Conservation (phyloP, 2,329 filamentous ascomycete species). For the Microsporum ferrugineum region DNA sequence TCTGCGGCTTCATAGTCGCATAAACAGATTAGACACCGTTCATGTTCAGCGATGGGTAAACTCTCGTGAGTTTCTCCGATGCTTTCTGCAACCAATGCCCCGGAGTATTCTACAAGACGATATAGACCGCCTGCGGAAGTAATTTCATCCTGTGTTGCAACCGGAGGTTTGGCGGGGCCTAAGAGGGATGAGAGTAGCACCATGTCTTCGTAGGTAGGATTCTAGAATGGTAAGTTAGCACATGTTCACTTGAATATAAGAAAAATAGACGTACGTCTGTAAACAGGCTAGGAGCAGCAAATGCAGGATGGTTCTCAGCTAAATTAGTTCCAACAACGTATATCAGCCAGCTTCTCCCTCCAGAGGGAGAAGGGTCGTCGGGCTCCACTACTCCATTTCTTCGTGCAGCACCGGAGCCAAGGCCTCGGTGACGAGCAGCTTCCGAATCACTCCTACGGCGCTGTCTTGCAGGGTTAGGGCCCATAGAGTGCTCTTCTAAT, state of each 20-base stretch:
- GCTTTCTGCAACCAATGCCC: constrained; percentile 38
- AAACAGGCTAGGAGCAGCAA: constrained; percentile 58
- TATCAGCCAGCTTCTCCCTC: constrained; percentile 57
- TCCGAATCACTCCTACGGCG: constrained; percentile 50
- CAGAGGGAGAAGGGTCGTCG: constrained; percentile 37
- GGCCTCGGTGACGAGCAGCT: constrained; percentile 43
- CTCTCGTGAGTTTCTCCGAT: constrained; percentile 24
- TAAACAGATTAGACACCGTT: constrained; percentile 56
- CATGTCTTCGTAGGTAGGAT: constrained; percentile 62
- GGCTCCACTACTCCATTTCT: constrained; percentile 55
- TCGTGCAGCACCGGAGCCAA: constrained; percentile 51
- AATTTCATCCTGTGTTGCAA: constrained; percentile 54
- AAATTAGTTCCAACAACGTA: constrained; percentile 60
- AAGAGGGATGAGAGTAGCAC: constrained; percentile 55
- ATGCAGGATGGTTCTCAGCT: constrained; percentile 57
- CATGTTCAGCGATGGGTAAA: constrained; percentile 33
- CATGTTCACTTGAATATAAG: background rate
- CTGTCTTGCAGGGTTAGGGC: constrained; percentile 37
- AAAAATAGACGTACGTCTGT: constrained; percentile 45
- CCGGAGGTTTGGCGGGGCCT: constrained; percentile 57
- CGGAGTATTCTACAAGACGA: constrained; percentile 37
- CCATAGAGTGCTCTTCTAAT: constrained; percentile 31
- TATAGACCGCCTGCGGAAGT: constrained; percentile 51
- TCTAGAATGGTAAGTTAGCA: constrained; percentile 22
- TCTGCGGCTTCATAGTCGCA: constrained; percentile 54